Base-by-base conservation (phyloP, 2,329 filamentous ascomycete genomes). In the Fusarium sp. region DNA sequence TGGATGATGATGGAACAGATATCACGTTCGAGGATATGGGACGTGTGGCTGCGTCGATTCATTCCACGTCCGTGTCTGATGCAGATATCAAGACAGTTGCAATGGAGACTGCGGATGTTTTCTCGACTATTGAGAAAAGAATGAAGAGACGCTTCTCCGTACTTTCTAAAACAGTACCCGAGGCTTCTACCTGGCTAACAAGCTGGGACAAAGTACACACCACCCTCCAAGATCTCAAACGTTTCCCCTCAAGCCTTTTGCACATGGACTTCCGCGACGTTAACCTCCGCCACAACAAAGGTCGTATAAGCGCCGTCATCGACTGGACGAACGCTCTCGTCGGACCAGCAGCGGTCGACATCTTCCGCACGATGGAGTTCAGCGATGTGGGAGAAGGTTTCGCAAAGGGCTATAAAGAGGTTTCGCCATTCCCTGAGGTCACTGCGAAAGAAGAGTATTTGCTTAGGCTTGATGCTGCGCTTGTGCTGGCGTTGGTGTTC, bases 221-320 rank as follows among this genome's bases (percentile, higher is more conserved):
- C 3, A 37, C 24, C 4, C 39, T 63, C 1, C 2, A 46, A 14
- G 22, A 17, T 1, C 33, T 63, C 20, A 35, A n/a, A 6, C 58
- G 60, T 1, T 62, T 56, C 5, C 39, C 44, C 3, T n/a, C 39
- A 11, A 37, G 50, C 19, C 49, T 62, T 19, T 22, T 63, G 0
- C 60, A 63, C 8, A 63, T 62, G 58, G 58, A 63, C 44, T 63
- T 62, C 44, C 60, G 60, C 22, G 28, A 62, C 0, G 60, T 63
- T 33, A 63, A 63, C 9, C 49, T 62, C 0, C 57, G 60, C 1
- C 58, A 46, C 2, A 37, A 5, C 0, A 2, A 63, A 7, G 44
- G 44, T 6, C 7, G 5, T n/a, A 63, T 57, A 26, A 63, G 22
- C 7, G 60, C 58, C 0, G 60, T 63, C 1, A 46, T 63, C 2